Base-by-base conservation (phyloP, 257 asterid species). In the Fraxinus cuspidata region DNA sequence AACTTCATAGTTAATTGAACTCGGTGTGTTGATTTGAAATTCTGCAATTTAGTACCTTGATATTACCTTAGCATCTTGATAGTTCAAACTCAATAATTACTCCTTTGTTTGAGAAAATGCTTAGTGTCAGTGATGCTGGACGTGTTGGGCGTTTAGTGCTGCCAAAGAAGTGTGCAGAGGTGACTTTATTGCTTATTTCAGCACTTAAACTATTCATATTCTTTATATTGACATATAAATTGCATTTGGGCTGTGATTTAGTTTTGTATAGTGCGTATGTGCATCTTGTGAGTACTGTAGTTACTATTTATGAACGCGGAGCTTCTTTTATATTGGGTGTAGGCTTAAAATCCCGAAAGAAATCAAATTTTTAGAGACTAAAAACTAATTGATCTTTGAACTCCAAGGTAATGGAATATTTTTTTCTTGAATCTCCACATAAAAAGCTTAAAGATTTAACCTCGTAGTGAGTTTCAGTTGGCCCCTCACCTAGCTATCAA, bases 121-220 rank as follows among this genome's bases (percentile, higher is more conserved):
- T 95, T 74, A 95, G 96, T 75, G 98, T 98, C 79, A 95, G 98
- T 68, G 99, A 95, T 81, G 98, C 99, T 79, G 96, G 99, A 68
- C 81, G 92, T 83, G 85, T 95, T 77, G 98, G 99, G 79, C 97
- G 99, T 83, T 76, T 95, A 81, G 96, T 95, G 76, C 90, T 95
- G 69, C 99, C 99, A 29, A 95, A 95, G 81, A 95, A 89, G 82
- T 93, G 99, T 74, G 99, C 98, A 19, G 99, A 95, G 98, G 99
- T 91, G 81, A 7, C 28, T 78, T 49, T 71, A 27, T 16, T 40
- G 32, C 64, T 19, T 51, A 73, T 86, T 71, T 69, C 19, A 66
- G 71, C 60, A 11, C 31, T 65, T 68, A 25, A 65, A 38, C 23
- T 49, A 38, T 60, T 71, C 65, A 72, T 49, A 34, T 32, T 58